Base-by-base conservation (phyloP, 441 rosid species). In the Erodium texanum region DNA sequence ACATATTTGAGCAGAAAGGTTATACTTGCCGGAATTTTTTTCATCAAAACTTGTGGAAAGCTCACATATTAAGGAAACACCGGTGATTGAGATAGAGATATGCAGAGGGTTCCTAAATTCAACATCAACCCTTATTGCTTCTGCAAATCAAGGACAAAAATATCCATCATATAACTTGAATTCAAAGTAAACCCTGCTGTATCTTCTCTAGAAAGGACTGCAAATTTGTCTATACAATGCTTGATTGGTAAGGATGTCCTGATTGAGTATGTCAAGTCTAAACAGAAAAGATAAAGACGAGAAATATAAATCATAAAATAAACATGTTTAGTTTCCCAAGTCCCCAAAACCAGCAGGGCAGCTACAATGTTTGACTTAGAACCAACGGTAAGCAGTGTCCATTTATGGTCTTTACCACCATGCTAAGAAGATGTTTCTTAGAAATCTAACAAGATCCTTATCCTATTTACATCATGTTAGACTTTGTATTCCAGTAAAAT, bases 81-180 rank as follows among this genome's bases (percentile, higher is more conserved):
- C 72, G 20, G 92, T 82, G 66, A 92, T 68, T 71, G 96, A 85
- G 77, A 90, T 82, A 61, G 92, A 79, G 64, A 90, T 80, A 76
- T 86, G 87, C 75, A 92, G 79, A 66, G 98, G 97, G 71, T 95
- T 95, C 79, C 77, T 82, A 76, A 95, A 86, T 80, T 86, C 92
- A 65, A 92, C 69, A 75, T 71, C 85, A 71, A 92, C 86, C 81
- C 78, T 84, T 77, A 92, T 81, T 24, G 93, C 79, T 82, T 95
- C 98, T 95, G 95, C 81, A 83, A 74, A 73, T 10, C 20, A 18
- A 73, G 65, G 59, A 65, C 38, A n/a, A 23, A 61, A 16, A 61
- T 20, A 34, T 15, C 19, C 43, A 50, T 12, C 24, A 38, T 11
- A 61, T 38, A 71, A 16, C 63, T 36, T 56, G 62, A 18, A 59